A percentile compares a stretch with the other conserved stretches of the same genome.
These are phyloP conservation scores for Ophiostoma australiae DNA, from an alignment of 2,329 filamentous ascomycete genomes.

Conservation along the genomic window DNA sequence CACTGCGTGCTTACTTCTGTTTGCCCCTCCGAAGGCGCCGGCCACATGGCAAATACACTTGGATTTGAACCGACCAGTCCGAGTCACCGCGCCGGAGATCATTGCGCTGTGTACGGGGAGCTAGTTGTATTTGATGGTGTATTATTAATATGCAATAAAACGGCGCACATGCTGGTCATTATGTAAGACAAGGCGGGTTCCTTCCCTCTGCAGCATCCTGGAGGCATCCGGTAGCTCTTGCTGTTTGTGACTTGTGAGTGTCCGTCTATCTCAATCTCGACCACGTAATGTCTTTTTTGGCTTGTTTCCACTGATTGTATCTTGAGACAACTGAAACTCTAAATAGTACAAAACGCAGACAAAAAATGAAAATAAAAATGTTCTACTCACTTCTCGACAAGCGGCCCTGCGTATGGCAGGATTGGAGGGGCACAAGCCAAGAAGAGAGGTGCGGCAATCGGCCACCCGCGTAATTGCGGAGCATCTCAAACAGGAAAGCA, in stretches of 20 bases:
- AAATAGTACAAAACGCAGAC: too few relatives aligned
- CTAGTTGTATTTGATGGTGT: too few relatives aligned
- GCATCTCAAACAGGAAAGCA: not conserved
- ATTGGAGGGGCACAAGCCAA: conserved; percentile 1
- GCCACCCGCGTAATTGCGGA: not conserved
- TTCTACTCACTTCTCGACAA: not conserved
- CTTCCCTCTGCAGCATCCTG: not conserved
- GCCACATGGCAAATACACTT: not conserved
- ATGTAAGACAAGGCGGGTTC: not conserved
- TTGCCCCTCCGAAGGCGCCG: conserved; percentile 8
- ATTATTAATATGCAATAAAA: too few relatives aligned
- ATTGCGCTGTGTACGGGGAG: not conserved
- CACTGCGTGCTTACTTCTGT: not conserved
- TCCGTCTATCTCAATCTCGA: not conserved
- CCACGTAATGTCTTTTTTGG: not conserved
- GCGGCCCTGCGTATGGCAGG: not conserved
- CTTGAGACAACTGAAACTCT: too few relatives aligned
- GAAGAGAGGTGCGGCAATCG: conserved; percentile 7
- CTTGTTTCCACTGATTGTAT: too few relatives aligned
- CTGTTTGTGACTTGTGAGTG: not conserved
- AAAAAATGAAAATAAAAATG: too few relatives aligned
- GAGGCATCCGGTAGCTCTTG: not conserved
- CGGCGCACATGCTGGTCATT: not conserved
- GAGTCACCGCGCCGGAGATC: not conserved
- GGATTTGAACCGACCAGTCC: not conserved